Percentiles rank a stretch among this genome's conserved stretches.
phyloP scores from a whole-genome alignment of 225 moss, liverwort and hornwort genomes.

The Anthoceros angustus region DNA sequence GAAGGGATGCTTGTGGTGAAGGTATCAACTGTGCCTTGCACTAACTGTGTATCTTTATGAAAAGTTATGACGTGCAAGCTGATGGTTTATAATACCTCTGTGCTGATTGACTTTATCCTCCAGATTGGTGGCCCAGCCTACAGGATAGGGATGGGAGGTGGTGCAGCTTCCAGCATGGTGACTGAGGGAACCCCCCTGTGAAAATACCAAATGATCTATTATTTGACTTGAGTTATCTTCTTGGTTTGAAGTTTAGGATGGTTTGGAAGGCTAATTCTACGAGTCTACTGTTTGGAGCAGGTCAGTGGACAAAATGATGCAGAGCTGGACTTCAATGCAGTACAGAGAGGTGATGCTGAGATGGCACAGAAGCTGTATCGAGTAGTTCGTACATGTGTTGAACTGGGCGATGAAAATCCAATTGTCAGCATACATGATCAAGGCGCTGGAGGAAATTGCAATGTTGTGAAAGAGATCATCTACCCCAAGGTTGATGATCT shows the following conservation, averaged over 20 bases:
- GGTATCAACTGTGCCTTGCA: conserved; percentile 20
- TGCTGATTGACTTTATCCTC: conserved; percentile 2
- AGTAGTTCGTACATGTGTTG: conserved; percentile 95
- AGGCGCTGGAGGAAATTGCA: conserved; percentile 97
- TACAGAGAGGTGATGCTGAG: conserved; percentile 98
- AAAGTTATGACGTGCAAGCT: background rate
- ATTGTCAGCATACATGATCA: conserved; percentile 98
- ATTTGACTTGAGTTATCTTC: background rate
- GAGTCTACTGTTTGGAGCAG: conserved; percentile 13
- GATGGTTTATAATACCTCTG: background rate
- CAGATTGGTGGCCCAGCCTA: conserved; percentile 99
- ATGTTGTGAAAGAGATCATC: conserved; percentile 97
- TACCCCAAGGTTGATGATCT: conserved; percentile 48
- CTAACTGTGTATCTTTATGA: background rate
- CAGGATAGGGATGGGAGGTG: conserved; percentile 98
- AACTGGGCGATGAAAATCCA: conserved; percentile 79
- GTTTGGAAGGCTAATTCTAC: background rate
- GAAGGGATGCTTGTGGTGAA: conserved; percentile 97
- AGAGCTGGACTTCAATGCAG: conserved; percentile 95
- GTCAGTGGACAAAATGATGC: conserved; percentile 92
- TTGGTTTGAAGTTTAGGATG: conserved; percentile 3
- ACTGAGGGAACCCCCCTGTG: background rate
- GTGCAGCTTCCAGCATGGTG: conserved; percentile 99
- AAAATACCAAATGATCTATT: background rate
- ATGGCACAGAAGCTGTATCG: conserved; percentile 98